phyloP scores from a whole-genome alignment of 495 filamentous ascomycete genomes.

The Articulospora tetracladia region DNA sequence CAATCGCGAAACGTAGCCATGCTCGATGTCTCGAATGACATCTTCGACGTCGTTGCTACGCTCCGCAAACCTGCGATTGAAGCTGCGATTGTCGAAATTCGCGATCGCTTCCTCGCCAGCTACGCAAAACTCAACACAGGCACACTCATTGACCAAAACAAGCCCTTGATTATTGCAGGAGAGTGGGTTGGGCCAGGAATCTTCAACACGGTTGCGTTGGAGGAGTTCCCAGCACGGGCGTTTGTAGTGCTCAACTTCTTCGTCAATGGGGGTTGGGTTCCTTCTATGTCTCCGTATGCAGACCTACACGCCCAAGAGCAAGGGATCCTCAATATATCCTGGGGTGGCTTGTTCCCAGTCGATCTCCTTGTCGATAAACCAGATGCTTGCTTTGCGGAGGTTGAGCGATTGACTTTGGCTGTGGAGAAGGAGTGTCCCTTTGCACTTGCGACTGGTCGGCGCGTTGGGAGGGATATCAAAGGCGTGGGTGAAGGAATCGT shows the following conservation, averaged over 20 bases:
- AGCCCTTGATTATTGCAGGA: constrained; percentile 29
- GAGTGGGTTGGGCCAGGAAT: constrained; percentile 33
- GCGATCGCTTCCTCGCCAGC: constrained; percentile 6
- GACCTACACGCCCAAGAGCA: constrained; percentile 20
- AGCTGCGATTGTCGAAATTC: constrained; percentile 5
- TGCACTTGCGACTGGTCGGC: constrained; percentile 13
- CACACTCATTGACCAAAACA: constrained; percentile 3
- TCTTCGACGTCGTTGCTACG: constrained; percentile 21
- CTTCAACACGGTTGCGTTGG: constrained; percentile 30
- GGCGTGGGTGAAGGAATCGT: constrained; percentile 34
- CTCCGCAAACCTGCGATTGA: background rate
- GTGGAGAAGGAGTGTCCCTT: constrained; percentile 32
- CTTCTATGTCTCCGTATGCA: constrained; percentile 19
- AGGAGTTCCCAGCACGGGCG: constrained; percentile 17
- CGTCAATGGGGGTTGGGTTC: constrained; percentile 28
- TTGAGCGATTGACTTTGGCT: constrained; percentile 20
- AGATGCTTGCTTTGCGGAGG: constrained; percentile 7
- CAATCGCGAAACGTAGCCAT: constrained; percentile 27
- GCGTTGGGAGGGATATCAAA: constrained; percentile 3
- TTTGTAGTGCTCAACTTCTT: constrained; percentile 30
- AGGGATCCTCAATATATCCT: constrained; percentile 30
- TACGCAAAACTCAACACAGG: constrained; percentile 21
- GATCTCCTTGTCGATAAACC: constrained; percentile 19
- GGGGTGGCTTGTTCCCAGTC: constrained; percentile 22
- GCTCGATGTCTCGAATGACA: constrained; percentile 19